Conservation (phyloP, 768 basidiomycete genomes). For the Mycena rosella region DNA sequence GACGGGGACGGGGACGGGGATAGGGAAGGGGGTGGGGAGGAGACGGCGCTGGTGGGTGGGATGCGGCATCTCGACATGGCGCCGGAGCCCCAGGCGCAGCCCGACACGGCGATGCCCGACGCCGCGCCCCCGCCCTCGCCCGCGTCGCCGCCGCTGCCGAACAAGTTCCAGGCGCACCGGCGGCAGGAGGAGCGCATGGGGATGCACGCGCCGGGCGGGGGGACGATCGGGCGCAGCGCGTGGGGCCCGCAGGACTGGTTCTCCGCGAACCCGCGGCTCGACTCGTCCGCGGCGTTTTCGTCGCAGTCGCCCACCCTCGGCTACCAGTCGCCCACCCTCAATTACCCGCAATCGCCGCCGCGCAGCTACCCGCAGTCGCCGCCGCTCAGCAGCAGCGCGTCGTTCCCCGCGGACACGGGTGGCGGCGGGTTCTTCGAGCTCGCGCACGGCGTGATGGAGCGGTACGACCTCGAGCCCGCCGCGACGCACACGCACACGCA, state of each 20-base stretch:
- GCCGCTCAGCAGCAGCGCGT: slow-evolving; percentile 33
- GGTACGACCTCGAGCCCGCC: slow-evolving; percentile 73
- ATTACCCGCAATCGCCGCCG: too few relatives aligned
- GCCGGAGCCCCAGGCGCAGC: neutral
- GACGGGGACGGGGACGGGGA: neutral
- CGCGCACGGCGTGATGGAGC: slow-evolving; percentile 81
- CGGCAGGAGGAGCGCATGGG: slow-evolving; percentile 31
- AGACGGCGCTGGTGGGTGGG: slow-evolving; percentile 36
- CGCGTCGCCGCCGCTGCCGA: slow-evolving; percentile 16
- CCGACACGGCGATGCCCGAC: slow-evolving; percentile 32
- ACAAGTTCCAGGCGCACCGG: slow-evolving; percentile 28
- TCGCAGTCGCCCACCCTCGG: slow-evolving; percentile 55
- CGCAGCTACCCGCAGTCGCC: slow-evolving; percentile 44
- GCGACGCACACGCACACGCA: slow-evolving; percentile 12
- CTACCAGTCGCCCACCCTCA: too few relatives aligned
- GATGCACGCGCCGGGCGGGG: slow-evolving; percentile 26
- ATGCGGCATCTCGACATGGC: slow-evolving; percentile 34
- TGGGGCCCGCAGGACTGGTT: slow-evolving; percentile 91
- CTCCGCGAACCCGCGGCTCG: slow-evolving; percentile 84
- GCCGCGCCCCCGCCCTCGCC: slow-evolving; percentile 5
- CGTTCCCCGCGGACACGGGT: slow-evolving; percentile 40
- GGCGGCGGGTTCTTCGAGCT: slow-evolving; percentile 60
- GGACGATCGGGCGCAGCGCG: slow-evolving; percentile 86
- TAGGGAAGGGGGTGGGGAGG: slow-evolving; percentile 30
- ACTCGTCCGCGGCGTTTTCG: slow-evolving; percentile 54